Base-by-base conservation (phyloP, 2,329 filamentous ascomycete species). In the Curvularia sp. region DNA sequence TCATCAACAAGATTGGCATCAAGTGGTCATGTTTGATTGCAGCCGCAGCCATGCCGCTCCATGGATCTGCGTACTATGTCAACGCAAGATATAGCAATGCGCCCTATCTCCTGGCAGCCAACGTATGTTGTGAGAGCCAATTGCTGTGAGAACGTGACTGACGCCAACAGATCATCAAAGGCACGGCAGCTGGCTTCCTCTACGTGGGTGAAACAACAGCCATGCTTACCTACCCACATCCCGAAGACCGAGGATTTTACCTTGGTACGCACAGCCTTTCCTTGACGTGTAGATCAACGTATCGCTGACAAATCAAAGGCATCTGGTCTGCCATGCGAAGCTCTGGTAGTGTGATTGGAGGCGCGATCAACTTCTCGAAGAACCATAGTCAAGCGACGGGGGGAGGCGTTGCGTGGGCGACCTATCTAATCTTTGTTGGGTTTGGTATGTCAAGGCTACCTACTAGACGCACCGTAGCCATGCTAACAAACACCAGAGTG, bases 251-350 rank as follows among this genome's bases (percentile, higher is more conserved):
- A 18, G 58, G 58, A 5, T 36, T 58, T 10, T 60, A 60, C 19
- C 46, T 60, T 28, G 58, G 58, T 57, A 47, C 32, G 57, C 23
- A 39, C 13, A 9, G 2, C 4, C 34, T 13, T 2, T 8, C 12
- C n/a, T n/a, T 19, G 13, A 27, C 4, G 0, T 30, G 25, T 1
- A 49, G 3, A 50, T 23, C 27, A 15, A 13, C n/a, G 21, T 41
- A 1, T 39, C 18, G 41, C 18, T 57, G 18, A 60, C 1, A 21
- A 30, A 15, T 41, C 25, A 27, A 5, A 60, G 57, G 57, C 8
- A 50, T 58, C 27, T 60, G 58, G 58, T 60, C 58, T 9, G 58
- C 58, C 25, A 60, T 60, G 58, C 58, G 58, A 51, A 60, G 42
- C 46, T 48, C 30, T 15, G 58, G 58, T 23, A 60, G 58, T 41